Conservation (phyloP, 2,329 filamentous ascomycete genomes). For the Neonectria ditissima region DNA sequence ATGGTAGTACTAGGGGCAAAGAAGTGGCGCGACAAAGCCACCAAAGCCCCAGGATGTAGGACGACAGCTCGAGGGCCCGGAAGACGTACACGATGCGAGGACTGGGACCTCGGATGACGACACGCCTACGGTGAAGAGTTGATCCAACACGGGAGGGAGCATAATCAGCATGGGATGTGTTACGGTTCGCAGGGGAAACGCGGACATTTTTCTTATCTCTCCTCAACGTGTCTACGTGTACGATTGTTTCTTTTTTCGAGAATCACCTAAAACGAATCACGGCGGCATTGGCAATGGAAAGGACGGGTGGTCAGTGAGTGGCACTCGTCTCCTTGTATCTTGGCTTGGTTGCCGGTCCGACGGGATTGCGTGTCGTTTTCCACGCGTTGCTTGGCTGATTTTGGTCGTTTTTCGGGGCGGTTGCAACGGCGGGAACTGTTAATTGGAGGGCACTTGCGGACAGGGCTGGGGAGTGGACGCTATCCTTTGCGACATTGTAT, state of each 20-base stretch:
- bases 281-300: constrained; percentile 40
- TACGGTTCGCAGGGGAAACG: constrained; percentile 42
- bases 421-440: constrained; percentile 44
- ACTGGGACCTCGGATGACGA: constrained; percentile 7
- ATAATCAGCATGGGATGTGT: constrained; percentile 48
- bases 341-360: constrained; percentile 38
- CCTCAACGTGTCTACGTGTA: constrained; percentile 51
- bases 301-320: constrained; percentile 19
- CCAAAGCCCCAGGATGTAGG: constrained; percentile 5
- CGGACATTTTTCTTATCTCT: constrained; percentile 43
- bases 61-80: constrained; percentile 1
- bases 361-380: constrained; percentile 44
- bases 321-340: constrained; percentile 35
- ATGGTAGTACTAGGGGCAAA: constrained; percentile 47
- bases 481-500: constrained; percentile 45
- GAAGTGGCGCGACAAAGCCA: constrained; percentile 34
- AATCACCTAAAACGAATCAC: constrained; percentile 50
- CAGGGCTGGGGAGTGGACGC: constrained; percentile 32
- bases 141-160: constrained; percentile 44
- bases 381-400: constrained; percentile 45
- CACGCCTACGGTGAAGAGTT: constrained; percentile 21
- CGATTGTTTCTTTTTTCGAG: constrained; percentile 52
- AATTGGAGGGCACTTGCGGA: constrained; percentile 38
- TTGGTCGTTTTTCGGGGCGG: constrained; percentile 44
- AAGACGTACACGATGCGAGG: constrained; percentile 15